These are phyloP conservation scores for Trichosphaerium sp. DNA, from an alignment of 78 protist genomes.

Conservation along the genomic window DNA sequence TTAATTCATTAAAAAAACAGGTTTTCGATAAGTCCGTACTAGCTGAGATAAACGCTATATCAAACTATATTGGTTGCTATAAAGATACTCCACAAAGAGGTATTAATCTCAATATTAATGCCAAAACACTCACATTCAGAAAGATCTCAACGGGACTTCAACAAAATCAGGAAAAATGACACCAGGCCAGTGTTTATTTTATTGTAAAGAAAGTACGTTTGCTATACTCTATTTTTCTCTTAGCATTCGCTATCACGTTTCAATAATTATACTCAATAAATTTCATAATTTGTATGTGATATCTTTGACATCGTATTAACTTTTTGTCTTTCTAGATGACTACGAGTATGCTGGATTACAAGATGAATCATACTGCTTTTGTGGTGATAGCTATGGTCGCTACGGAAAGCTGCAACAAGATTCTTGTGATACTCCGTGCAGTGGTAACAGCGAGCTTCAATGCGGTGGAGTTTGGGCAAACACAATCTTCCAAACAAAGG, in stretches of 20 bases:
- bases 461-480: too few species aligned
- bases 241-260: not conserved
- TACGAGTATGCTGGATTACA: not conserved
- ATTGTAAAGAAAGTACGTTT: not conserved
- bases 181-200: too few species aligned
- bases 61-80: not conserved
- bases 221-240: not conserved
- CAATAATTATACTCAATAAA: not conserved
- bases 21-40: not conserved
- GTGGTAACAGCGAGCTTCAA: too few species aligned
- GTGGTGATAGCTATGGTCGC: not conserved
- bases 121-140: too few species aligned
- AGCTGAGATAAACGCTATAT: too few species aligned
- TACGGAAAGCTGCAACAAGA: too few species aligned
- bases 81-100: not conserved
- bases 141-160: too few species aligned
- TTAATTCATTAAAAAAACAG: not conserved
- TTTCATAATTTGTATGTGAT: not conserved
- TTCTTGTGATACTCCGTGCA: too few species aligned
- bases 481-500: too few species aligned
- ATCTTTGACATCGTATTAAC: not conserved
- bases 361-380: not conserved
- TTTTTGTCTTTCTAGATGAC: not conserved
- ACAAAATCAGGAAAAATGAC: too few species aligned
- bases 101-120: not conserved